Base-by-base conservation (phyloP, 768 basidiomycete genomes). In the Coprinopsis strossmayeri region DNA sequence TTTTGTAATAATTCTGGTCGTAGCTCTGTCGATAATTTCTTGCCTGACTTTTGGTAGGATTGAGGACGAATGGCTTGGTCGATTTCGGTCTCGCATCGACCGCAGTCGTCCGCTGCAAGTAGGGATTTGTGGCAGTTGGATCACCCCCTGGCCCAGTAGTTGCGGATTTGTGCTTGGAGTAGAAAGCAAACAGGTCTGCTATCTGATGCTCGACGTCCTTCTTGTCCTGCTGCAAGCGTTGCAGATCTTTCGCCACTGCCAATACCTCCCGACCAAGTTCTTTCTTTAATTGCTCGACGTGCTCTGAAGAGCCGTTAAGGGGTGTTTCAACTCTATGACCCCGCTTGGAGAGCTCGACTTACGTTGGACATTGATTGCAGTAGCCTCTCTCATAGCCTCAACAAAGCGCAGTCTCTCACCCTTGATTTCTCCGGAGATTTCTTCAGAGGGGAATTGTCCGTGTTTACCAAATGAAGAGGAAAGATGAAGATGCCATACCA, bases 361-460 rank as follows among this genome's bases (percentile, higher is more conserved):
- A 86, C 88, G 69, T 62, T 88, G 83, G 2, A 94, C 81, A 54
- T 93, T 92, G 56, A 94, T 87, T 1, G 81, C 79, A 0, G 91
- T 94, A 1, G 90, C 91, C 56, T 91, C 87, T 61, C 88, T 88
- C 91, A 93, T 94, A n/a, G 91, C 90, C 57, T 94, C 91, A 3
- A 93, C 87, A 57, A 94, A 93, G 4, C 87, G 73, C 46, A 93
- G 65, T 40, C 90, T 68, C 64, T 93, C 91, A 1, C 91, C 90
- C 45, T 84, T 82, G 46, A 94, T 92, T 56, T 93, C 91, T 48
- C 78, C 75, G 2, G 84, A 83, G 18, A 94, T 74, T 60, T 90
- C 91, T 89, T 56, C 15, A 26, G 21, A 43, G 35, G 23, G 10
- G 50, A 25, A 2, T 5, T 39, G 21, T 15, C 13, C 32, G 5